Evolutionary conservation across 208 protist genomes (phyloP).

Genomic region (Polymyxa betae): DNA sequence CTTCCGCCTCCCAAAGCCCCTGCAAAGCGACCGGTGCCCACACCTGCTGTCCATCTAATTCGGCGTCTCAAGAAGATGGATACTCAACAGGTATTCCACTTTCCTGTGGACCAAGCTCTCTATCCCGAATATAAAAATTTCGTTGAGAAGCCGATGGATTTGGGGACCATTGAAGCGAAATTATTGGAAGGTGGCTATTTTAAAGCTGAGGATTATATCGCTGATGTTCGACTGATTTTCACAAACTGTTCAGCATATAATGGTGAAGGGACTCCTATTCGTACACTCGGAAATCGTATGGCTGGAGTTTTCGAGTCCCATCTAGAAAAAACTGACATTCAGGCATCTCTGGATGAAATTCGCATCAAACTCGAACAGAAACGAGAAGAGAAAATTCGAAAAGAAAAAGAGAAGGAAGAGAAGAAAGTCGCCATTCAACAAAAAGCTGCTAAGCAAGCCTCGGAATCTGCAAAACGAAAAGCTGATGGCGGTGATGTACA

Average conservation of each 20-base stretch:
- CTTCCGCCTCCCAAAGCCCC: neutral
- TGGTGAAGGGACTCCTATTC: slow-evolving; percentile 15
- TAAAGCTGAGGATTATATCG: neutral
- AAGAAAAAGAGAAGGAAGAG: neutral
- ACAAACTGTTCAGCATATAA: slow-evolving; percentile 41
- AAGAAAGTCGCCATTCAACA: neutral
- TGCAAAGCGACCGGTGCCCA: neutral
- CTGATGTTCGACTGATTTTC: slow-evolving; percentile 17
- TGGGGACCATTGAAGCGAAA: neutral
- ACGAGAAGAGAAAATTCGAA: neutral
- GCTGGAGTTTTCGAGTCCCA: neutral
- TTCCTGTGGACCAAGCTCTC: slow-evolving; percentile 11
- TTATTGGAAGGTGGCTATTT: neutral
- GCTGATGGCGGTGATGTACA: neutral
- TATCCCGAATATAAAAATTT: slow-evolving; percentile 38
- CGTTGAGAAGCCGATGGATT: neutral
- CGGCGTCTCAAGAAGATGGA: slow-evolving; percentile 44
- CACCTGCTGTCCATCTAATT: neutral
- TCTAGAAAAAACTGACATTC: neutral
- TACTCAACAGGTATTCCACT: neutral
- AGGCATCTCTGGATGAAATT: slow-evolving; percentile 51
- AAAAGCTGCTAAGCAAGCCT: slow-evolving; percentile 21
- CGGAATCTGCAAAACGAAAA: neutral
- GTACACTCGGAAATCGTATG: slow-evolving; percentile 14
- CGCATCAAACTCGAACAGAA: neutral